Evolutionary conservation across 2,329 filamentous ascomycete genomes (phyloP).

Genomic region (Lachnellula subtilissima): DNA sequence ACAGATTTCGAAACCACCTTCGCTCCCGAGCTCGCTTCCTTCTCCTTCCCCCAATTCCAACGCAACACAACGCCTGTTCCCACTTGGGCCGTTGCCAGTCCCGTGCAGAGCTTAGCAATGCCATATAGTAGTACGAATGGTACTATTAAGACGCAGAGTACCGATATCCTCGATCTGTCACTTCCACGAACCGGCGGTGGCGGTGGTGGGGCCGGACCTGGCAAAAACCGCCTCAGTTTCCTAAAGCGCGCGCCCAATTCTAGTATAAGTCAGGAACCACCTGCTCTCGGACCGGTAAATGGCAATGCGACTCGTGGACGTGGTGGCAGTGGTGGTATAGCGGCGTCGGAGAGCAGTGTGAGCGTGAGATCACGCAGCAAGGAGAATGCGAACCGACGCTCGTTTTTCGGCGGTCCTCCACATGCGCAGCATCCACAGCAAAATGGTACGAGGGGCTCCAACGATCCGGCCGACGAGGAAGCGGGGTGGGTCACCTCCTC

Average conservation of each 20-base stretch:
- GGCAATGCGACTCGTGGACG: background rate
- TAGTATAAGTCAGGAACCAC: background rate
- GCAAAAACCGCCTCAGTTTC: slow-evolving; percentile 18
- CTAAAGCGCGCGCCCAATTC: slow-evolving; percentile 8
- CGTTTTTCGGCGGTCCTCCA: slow-evolving; percentile 1
- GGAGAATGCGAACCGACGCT: slow-evolving; percentile 2
- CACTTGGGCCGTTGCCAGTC: slow-evolving; percentile 29
- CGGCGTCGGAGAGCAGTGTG: background rate
- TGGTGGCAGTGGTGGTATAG: background rate
- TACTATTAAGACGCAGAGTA: slow-evolving; percentile 24
- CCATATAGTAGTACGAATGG: slow-evolving; percentile 19
- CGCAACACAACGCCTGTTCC: slow-evolving; percentile 37
- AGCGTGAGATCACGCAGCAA: background rate
- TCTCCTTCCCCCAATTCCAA: slow-evolving; percentile 48
- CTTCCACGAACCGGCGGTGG: slow-evolving; percentile 2
- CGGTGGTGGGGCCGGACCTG: slow-evolving; percentile 1
- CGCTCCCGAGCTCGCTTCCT: slow-evolving; percentile 59
- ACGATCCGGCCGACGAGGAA: background rate
- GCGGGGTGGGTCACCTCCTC: slow-evolving; percentile 34
- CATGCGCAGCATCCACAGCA: background rate
- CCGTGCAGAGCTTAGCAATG: slow-evolving; percentile 9
- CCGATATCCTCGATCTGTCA: slow-evolving; percentile 17
- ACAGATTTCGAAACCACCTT: slow-evolving; percentile 59
- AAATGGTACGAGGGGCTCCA: background rate
- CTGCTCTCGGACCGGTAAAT: background rate